Evolutionary conservation across 176 grass and related monocot genomes (phyloP).

Genomic region (Aegilops bicornis): DNA sequence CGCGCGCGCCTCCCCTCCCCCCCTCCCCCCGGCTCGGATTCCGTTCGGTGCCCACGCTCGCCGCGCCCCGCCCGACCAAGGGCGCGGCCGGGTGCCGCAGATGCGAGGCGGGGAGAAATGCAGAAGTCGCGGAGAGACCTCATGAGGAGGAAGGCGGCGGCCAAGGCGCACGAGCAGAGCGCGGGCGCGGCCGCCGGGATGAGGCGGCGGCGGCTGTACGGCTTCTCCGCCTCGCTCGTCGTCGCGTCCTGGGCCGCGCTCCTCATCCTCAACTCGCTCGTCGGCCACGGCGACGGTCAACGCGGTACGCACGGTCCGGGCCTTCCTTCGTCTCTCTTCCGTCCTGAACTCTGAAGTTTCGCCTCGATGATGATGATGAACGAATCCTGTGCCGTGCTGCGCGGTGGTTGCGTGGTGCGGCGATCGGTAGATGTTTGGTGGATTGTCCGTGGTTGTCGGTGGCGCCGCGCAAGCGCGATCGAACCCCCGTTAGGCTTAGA

Average conservation of each 20-base stretch:
- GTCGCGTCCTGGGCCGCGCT: constrained; percentile 65
- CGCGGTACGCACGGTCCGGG: constrained; percentile 36
- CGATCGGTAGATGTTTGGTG: constrained; percentile 19
- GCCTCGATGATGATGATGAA: neutral
- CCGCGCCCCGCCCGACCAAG: neutral
- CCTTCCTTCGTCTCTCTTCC: neutral
- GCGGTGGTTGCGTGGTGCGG: constrained; percentile 17
- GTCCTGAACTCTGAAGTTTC: neutral
- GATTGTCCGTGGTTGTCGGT: neutral
- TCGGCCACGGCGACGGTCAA: constrained; percentile 74
- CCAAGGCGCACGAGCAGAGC: constrained; percentile 44
- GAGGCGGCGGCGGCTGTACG: constrained; percentile 59
- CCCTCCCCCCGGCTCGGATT: neutral
- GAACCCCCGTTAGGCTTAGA: constrained; percentile 4
- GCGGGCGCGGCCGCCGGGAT: constrained; percentile 19
- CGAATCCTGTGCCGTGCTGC: neutral
- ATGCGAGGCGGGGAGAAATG: constrained; percentile 69
- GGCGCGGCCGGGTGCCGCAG: neutral
- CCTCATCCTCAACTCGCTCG: constrained; percentile 67
- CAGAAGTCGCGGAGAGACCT: constrained; percentile 80
- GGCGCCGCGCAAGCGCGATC: neutral
- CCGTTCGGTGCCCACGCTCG: neutral
- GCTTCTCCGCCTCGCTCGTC: constrained; percentile 70
- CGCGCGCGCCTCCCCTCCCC: too few species aligned
- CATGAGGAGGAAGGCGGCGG: constrained; percentile 64